A percentile compares a stretch with the other conserved stretches of the same genome.
Conservation (phyloP, 257 asterid genomes). For the Nicotiana tomentosiformis region DNA sequence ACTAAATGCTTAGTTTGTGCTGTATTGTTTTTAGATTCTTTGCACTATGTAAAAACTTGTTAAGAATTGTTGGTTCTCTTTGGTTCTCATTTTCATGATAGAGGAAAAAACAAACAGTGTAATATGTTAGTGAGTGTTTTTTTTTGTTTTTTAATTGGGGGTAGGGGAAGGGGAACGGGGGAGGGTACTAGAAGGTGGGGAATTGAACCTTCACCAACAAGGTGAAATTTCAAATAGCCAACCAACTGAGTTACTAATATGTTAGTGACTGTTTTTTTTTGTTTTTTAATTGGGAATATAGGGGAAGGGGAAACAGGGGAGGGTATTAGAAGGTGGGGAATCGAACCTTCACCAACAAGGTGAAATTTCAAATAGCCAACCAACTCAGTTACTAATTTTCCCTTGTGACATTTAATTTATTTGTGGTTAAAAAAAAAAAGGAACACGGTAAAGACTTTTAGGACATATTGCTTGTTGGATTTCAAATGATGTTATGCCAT, state of each 20-base stretch:
- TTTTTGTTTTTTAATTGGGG: too few species aligned
- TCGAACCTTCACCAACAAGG: too few species aligned
- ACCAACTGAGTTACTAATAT: neutral
- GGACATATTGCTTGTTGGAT: neutral
- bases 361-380: too few species aligned
- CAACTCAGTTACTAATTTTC: too few species aligned
- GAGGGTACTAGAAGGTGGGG: too few species aligned
- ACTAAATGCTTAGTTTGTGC: neutral
- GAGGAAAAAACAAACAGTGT: neutral
- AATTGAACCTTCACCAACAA: too few species aligned
- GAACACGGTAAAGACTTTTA: neutral
- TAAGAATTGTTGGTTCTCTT: neutral
- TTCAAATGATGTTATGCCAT: neutral
- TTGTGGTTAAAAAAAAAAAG: neutral
- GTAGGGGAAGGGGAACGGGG: too few species aligned
- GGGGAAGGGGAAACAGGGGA: too few species aligned
- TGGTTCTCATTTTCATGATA: conserved; percentile 4
- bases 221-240: too few species aligned
- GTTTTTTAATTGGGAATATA: too few species aligned
- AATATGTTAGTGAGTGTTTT: neutral
- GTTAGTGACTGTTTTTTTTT: neutral
- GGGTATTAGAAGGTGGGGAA: too few species aligned
- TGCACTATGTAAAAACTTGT: neutral
- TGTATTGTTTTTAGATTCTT: neutral
- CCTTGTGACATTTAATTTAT: neutral